These are phyloP conservation scores for Exserohilum rostratum DNA, from an alignment of 2,329 filamentous ascomycete genomes.

Conservation along the genomic window DNA sequence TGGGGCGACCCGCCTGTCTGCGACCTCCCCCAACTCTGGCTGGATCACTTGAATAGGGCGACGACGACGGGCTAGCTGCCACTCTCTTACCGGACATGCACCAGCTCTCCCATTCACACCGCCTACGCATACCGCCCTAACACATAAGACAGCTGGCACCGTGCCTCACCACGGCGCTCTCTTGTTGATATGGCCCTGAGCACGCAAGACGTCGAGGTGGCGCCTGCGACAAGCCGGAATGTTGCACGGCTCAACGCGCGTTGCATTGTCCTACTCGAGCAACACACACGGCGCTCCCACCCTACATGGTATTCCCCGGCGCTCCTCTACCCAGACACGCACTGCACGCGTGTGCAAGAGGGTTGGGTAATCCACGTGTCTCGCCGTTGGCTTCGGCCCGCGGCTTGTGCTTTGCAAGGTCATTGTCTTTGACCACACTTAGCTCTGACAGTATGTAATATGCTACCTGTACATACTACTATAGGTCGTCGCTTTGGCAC, in stretches of 20 bases:
- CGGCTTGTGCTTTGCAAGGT: background rate
- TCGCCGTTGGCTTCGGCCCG: background rate
- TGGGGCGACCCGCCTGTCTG: slow-evolving; percentile 12
- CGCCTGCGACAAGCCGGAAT: slow-evolving; percentile 1
- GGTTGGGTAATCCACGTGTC: background rate
- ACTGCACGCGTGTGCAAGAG: background rate
- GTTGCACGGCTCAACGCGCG: slow-evolving; percentile 6
- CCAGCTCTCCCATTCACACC: slow-evolving; percentile 3
- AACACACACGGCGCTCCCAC: slow-evolving; percentile 8
- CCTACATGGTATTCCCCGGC: background rate
- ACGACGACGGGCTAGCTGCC: background rate
- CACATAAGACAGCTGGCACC: background rate
- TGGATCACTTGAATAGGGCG: slow-evolving; percentile 13
- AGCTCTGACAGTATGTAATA: background rate
- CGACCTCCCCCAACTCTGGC: slow-evolving; percentile 10
- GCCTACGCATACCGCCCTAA: background rate
- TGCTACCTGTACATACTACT: no score
- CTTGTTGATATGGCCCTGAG: background rate
- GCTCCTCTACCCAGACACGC: background rate
- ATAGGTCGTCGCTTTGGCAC: background rate
- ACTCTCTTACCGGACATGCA: background rate
- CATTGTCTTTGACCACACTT: background rate
- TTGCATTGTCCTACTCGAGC: slow-evolving; percentile 20
- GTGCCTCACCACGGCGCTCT: background rate
- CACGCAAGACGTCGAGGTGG: background rate